Evolutionary conservation across 441 rosid species (phyloP).

Genomic region (Pelargonium australe): DNA sequence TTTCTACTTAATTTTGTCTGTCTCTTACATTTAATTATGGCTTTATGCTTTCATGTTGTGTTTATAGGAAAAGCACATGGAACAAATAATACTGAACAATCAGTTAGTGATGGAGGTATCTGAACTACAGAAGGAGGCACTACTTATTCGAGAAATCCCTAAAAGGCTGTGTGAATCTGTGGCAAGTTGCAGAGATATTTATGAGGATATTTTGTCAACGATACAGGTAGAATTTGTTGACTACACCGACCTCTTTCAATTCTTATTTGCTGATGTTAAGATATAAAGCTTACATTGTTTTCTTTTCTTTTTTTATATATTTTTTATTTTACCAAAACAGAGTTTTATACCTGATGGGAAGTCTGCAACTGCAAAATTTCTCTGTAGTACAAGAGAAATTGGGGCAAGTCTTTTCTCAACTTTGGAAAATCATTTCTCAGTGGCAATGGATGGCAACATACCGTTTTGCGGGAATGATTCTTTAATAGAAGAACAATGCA

Average conservation of each 20-base stretch:
- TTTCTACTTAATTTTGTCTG: not conserved
- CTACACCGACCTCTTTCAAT: slow-evolving; percentile 12
- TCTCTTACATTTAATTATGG: not conserved
- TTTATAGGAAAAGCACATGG: slow-evolving; percentile 50
- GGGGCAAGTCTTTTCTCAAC: slow-evolving; percentile 48
- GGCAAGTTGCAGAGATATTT: slow-evolving; percentile 44
- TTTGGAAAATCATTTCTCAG: slow-evolving; percentile 45
- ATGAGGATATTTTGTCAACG: slow-evolving; percentile 38
- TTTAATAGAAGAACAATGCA: slow-evolving; percentile 37
- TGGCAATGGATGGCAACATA: slow-evolving; percentile 29
- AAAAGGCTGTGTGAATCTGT: slow-evolving; percentile 40
- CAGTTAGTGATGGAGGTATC: slow-evolving; percentile 50
- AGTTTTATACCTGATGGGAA: slow-evolving; percentile 37
- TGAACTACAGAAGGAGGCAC: slow-evolving; percentile 51
- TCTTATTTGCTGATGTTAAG: slow-evolving; percentile 10
- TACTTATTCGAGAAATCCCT: slow-evolving; percentile 38
- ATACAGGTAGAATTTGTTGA: slow-evolving; percentile 46
- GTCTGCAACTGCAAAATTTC: slow-evolving; percentile 44
- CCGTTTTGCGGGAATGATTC: slow-evolving; percentile 25
- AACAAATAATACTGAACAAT: slow-evolving; percentile 45
- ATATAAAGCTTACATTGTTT: slow-evolving; percentile 12
- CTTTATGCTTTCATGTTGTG: not conserved
- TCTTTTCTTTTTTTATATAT: too few species aligned
- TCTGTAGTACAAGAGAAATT: slow-evolving; percentile 45
- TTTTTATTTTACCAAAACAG: slow-evolving; percentile 35